Conservation (phyloP, 2,329 filamentous ascomycete genomes). For the Ophiostoma montium region DNA sequence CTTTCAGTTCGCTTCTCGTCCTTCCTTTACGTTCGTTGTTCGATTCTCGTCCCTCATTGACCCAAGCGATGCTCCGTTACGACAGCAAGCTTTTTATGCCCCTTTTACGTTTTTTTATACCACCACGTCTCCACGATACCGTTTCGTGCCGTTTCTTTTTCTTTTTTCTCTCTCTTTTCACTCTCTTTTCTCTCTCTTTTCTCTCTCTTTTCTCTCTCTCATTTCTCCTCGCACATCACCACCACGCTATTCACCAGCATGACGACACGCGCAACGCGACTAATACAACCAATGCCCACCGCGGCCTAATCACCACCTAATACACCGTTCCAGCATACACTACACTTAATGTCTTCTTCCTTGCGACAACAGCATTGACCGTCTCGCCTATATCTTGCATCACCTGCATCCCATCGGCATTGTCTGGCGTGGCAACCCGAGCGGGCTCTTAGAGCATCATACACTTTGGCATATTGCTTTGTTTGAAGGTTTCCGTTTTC, state of each 20-base stretch:
- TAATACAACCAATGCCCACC: neutral
- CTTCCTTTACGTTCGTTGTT: neutral
- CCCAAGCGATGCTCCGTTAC: neutral
- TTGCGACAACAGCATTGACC: neutral
- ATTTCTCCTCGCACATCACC: neutral
- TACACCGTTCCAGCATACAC: neutral
- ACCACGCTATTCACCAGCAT: neutral
- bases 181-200: neutral
- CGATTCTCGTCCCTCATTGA: neutral
- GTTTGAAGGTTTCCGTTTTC: neutral
- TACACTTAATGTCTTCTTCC: neutral
- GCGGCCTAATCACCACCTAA: neutral
- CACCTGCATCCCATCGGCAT: neutral
- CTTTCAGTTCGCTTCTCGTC: conserved; percentile 3
- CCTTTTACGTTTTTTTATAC: neutral
- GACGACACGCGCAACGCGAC: neutral
- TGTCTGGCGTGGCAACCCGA: neutral
- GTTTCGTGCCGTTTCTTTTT: neutral
- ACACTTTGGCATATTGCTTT: neutral
- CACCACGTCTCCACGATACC: conserved; percentile 1
- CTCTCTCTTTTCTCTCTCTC: neutral
- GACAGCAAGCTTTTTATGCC: neutral
- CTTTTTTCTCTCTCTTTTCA: neutral
- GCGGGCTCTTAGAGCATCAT: neutral
- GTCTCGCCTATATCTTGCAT: neutral